Conservation (phyloP, 2,329 filamentous ascomycete genomes). For the Claviceps humidiphila region DNA sequence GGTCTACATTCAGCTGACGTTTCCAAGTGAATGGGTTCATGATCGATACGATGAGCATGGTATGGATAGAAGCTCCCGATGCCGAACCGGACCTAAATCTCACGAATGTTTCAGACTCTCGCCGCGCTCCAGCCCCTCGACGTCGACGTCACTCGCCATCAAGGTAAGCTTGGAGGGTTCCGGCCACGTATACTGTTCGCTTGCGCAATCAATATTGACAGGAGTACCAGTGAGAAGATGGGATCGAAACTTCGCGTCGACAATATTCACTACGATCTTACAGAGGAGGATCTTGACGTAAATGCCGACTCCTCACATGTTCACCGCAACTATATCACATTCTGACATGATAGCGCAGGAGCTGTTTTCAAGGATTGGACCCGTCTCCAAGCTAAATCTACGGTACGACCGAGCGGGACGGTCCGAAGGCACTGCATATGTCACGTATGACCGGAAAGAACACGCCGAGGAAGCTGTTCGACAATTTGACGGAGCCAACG, state of each 20-base stretch:
- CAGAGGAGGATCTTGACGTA: conserved; percentile 70
- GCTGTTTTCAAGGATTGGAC: conserved; percentile 67
- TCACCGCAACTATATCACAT: neutral
- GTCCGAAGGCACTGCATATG: conserved; percentile 71
- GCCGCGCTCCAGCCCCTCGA: conserved; percentile 27
- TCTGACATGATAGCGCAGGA: conserved; percentile 40
- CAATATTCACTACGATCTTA: conserved; percentile 86
- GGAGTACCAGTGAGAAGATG: conserved; percentile 29
- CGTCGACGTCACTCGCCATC: conserved; percentile 31
- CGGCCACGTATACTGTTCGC: neutral
- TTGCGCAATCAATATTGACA: neutral
- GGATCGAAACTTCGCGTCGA: conserved; percentile 70
- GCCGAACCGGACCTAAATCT: conserved; percentile 6
- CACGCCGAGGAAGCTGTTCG: conserved; percentile 64
- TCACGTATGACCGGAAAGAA: conserved; percentile 59
- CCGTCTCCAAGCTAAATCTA: conserved; percentile 54
- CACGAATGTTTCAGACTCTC: conserved; percentile 20
- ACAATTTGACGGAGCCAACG: conserved; percentile 82
- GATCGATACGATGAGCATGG: conserved; percentile 73
- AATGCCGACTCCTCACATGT: neutral
- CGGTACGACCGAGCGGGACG: conserved; percentile 80
- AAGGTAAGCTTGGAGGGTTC: conserved; percentile 14
- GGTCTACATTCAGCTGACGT: conserved; percentile 12
- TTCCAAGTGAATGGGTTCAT: conserved; percentile 76
- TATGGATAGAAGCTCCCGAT: conserved; percentile 17